These are phyloP conservation scores for Taxillus chinensis DNA, from an alignment of 164 flowering plant genomes.

Conservation along the genomic window DNA sequence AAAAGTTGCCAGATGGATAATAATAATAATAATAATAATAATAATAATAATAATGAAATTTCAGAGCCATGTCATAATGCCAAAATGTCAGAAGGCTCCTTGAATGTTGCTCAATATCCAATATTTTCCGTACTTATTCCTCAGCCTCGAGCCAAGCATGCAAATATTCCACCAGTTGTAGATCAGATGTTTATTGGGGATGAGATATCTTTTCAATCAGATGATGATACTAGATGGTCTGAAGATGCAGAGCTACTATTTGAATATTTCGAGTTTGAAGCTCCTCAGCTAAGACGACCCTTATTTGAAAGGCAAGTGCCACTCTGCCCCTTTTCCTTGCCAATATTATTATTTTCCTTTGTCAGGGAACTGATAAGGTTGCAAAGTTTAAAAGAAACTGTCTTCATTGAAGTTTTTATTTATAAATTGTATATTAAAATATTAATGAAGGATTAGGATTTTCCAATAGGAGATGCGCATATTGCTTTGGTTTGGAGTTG, in stretches of 20 bases:
- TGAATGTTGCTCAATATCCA: slow-evolving; percentile 11
- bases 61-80: slow-evolving; percentile 7
- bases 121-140: slow-evolving; percentile 27
- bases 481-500: too few relatives aligned
- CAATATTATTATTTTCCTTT: background rate
- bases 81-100: slow-evolving; percentile 11
- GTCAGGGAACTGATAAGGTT: background rate
- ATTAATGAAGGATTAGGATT: background rate
- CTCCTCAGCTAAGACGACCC: slow-evolving; percentile 53
- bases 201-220: slow-evolving; percentile 7
- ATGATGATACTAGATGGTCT: slow-evolving; percentile 4
- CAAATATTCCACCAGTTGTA: slow-evolving; percentile 2
- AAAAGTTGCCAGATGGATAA: slow-evolving; percentile 9
- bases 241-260: slow-evolving; percentile 47
- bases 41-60: slow-evolving; percentile 10
- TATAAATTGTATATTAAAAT: background rate
- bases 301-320: slow-evolving; percentile 52
- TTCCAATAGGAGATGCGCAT: too few relatives aligned
- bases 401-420: background rate
- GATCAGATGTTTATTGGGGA: slow-evolving; percentile 14
- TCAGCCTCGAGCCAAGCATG: slow-evolving; percentile 14
- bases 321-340: background rate
- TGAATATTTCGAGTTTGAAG: slow-evolving; percentile 63
- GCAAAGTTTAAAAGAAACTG: background rate
- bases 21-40: slow-evolving; percentile 6